These are phyloP conservation scores for Cerrena zonata DNA, from an alignment of 1,284 basidiomycete genomes.

Conservation along the genomic window DNA sequence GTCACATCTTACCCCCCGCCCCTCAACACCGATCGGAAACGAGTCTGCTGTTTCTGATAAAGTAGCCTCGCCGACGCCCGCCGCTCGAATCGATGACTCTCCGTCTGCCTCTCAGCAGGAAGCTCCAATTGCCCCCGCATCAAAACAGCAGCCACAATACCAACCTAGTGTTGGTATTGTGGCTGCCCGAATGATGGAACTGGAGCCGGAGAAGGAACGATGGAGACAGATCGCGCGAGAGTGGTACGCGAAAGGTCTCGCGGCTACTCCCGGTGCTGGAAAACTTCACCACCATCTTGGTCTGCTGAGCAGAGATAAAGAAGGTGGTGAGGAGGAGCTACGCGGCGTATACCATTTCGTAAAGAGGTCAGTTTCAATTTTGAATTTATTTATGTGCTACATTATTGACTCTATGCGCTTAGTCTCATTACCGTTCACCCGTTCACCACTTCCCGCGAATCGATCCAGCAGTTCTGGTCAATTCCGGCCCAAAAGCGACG, in stretches of 20 bases:
- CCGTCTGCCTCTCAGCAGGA: slow-evolving; percentile 28
- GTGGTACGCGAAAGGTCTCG: slow-evolving; percentile 87
- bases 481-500: slow-evolving; percentile 65
- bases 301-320: slow-evolving; percentile 74
- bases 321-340: slow-evolving; percentile 85
- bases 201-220: slow-evolving; percentile 86
- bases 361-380: slow-evolving; percentile 66
- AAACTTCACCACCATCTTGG: slow-evolving; percentile 95
- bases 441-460: slow-evolving; percentile 81
- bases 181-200: slow-evolving; percentile 80
- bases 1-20: slow-evolving; percentile 16
- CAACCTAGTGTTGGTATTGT: slow-evolving; percentile 78
- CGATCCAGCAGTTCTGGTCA: slow-evolving; percentile 82
- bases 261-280: slow-evolving; percentile 85
- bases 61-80: slow-evolving; percentile 29
- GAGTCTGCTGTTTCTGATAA: slow-evolving; percentile 39
- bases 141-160: slow-evolving; percentile 13
- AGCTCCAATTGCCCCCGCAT: slow-evolving; percentile 11
- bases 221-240: slow-evolving; percentile 88
- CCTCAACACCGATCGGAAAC: slow-evolving; percentile 15
- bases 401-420: slow-evolving; percentile 11
- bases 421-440: slow-evolving; percentile 89
- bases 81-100: slow-evolving; percentile 58
- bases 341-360: slow-evolving; percentile 86
- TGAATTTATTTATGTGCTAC: background rate